A percentile compares a stretch with the other conserved stretches of the same genome.
These are phyloP conservation scores for Torulaspora indica DNA, from an alignment of 805 yeast genomes.

Conservation along the genomic window DNA sequence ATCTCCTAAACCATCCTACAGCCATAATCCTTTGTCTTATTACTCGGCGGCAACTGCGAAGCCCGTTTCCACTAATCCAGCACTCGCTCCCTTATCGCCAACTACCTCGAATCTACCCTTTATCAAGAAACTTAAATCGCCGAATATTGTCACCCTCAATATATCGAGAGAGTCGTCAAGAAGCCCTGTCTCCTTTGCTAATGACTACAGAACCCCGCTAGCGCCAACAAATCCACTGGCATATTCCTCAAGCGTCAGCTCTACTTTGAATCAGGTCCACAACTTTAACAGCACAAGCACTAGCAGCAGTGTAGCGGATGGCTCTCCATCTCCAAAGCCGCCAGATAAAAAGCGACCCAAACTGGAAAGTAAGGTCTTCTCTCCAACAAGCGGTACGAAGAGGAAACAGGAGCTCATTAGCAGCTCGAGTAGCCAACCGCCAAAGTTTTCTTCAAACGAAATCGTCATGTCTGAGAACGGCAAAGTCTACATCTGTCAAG, in stretches of 20 bases:
- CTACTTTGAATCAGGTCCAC: constrained; percentile 22
- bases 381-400: constrained; percentile 6
- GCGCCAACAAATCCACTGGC: constrained; percentile 21
- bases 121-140: constrained; percentile 31
- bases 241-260: constrained; percentile 19
- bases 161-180: constrained; percentile 34
- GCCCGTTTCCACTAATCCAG: constrained; percentile 9
- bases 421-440: constrained; percentile 17
- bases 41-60: constrained; percentile 13
- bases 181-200: constrained; percentile 28
- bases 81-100: constrained; percentile 17
- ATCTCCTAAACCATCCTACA: constrained; percentile 26
- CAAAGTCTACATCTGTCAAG: constrained; percentile 36
- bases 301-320: constrained; percentile 14
- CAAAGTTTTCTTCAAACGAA: constrained; percentile 33
- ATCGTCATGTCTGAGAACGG: constrained; percentile 34
- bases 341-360: constrained; percentile 17
- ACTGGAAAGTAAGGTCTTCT: constrained; percentile 13
- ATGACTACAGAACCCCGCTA: constrained; percentile 26
- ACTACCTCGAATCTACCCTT: constrained; percentile 28
- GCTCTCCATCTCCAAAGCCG: constrained; percentile 16
- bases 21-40: constrained; percentile 23
- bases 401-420: constrained; percentile 10
- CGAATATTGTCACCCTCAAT: constrained; percentile 34
- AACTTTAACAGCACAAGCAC: constrained; percentile 15